A percentile compares a stretch with the other conserved stretches of the same genome.
Conservation (phyloP, 2,329 filamentous ascomycete species). For the Tympanopsis confertula region DNA sequence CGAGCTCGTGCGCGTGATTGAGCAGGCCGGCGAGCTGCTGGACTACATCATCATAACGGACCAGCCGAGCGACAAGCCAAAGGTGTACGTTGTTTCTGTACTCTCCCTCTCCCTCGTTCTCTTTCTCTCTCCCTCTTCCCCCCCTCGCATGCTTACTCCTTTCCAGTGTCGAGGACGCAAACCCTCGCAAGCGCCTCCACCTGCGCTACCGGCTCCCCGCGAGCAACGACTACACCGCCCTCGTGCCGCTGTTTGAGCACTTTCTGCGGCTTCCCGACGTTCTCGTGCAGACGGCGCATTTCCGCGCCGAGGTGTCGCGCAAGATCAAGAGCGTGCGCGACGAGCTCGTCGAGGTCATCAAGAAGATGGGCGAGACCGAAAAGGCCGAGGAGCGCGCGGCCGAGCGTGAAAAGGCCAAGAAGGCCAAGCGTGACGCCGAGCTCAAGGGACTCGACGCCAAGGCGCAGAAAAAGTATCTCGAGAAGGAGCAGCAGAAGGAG, state of each 20-base stretch:
- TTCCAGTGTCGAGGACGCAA: conserved; percentile 67
- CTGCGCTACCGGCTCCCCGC: conserved; percentile 63
- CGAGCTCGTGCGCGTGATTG: conserved; percentile 73
- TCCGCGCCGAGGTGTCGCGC: conserved; percentile 79
- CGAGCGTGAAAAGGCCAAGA: conserved; percentile 67
- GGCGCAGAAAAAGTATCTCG: conserved; percentile 75
- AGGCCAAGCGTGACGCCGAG: conserved; percentile 79
- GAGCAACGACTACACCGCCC: conserved; percentile 47
- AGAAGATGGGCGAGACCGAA: conserved; percentile 66
- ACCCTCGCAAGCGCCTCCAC: conserved; percentile 75
- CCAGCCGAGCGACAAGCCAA: conserved; percentile 77
- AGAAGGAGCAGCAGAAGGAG: conserved; percentile 70
- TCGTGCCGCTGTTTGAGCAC: conserved; percentile 67
- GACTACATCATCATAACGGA: conserved; percentile 85
- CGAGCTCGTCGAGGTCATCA: conserved; percentile 66
- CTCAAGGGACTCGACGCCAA: conserved; percentile 68
- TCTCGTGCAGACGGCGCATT: conserved; percentile 66
- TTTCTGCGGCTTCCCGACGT: conserved; percentile 78
- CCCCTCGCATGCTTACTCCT: background rate
- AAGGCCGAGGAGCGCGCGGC: conserved; percentile 67
- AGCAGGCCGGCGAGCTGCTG: conserved; percentile 66
- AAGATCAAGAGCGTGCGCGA: conserved; percentile 76
- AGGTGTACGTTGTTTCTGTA: conserved; percentile 46
- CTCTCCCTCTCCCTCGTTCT: background rate
- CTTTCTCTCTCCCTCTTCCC: background rate